Base-by-base conservation (phyloP, 2,329 filamentous ascomycete species). In the Paraphoma chrysanthemicola region DNA sequence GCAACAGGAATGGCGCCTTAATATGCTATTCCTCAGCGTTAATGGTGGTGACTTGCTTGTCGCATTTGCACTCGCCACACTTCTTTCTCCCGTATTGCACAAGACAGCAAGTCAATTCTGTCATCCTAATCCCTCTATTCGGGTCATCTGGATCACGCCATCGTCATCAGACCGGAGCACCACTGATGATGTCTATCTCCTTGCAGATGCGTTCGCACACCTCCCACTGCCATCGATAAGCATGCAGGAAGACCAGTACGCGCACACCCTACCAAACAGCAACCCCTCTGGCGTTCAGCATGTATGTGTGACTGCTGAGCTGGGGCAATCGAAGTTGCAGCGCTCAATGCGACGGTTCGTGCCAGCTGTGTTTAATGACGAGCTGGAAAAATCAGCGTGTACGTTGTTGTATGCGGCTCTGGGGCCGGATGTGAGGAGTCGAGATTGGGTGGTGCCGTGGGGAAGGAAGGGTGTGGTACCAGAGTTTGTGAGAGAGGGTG, bases 1-100 rank as follows among this genome's bases (percentile, higher is more conserved):
- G 1, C 47, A 58, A 1, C 60, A 69, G 8, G 78, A 81, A 54
- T 62, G 70, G 29, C 68, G 68, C 5, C 72, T 82, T 1, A 72
- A 82, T 51, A 74, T 82, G 2, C 69, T 82, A 9, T 67, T 66
- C 43, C 57, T 66, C 7, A 66, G 68, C 43, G 57, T 56, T 59
- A 1, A 48, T 10, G 33, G 14, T 44, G 10, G 39, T 45, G 11
- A 58, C 59, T 44, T 60, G 38, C 54, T 68, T 9, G 39, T 52
- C 1, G 39, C 52, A 2, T 65, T 64, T 45, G 43, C 64, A 9
- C 56, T 66, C 6, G 53, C 49, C 10, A 29, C 31, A 1, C 51
- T 62, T 3, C 57, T 68, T n/a, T 5, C 17, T 2, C 64, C 64
- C 4, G 33, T 57, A 16, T 42, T 66, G 44, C 18, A 18, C 3